Percentiles rank a stretch among this genome's conserved stretches.
Evolutionary conservation across 352 stramenopile species (phyloP).

Genomic region (Globisporangium recalcitrans): DNA sequence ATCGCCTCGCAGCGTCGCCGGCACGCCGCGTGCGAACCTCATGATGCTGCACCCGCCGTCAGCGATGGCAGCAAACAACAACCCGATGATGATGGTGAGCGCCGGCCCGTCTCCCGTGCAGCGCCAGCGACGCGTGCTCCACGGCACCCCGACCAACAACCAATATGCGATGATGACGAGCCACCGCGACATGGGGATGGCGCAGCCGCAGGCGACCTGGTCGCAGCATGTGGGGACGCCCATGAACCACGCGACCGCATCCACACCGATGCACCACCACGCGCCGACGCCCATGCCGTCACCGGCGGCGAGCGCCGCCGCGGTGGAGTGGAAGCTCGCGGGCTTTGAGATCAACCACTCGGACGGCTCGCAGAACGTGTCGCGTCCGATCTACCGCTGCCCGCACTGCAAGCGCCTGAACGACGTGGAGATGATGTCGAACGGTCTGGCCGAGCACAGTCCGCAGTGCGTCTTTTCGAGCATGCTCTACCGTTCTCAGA

Average conservation of each 20-base stretch:
- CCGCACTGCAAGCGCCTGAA: constrained; percentile 59
- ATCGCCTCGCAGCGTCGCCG: constrained; percentile 34
- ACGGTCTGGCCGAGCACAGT: constrained; percentile 49
- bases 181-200: constrained; percentile 16
- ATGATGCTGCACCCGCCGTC: constrained; percentile 23
- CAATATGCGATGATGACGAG: constrained; percentile 13
- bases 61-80: constrained; percentile 10
- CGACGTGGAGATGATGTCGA: constrained; percentile 66
- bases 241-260: constrained; percentile 7
- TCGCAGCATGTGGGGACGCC: constrained; percentile 8
- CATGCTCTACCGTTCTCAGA: constrained; percentile 48
- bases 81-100: constrained; percentile 12
- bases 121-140: constrained; percentile 18
- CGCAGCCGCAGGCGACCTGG: constrained; percentile 6
- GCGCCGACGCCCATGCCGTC: constrained; percentile 16
- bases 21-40: constrained; percentile 32
- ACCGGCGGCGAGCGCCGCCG: constrained; percentile 16
- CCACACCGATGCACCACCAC: constrained; percentile 9
- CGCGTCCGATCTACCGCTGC: constrained; percentile 74
- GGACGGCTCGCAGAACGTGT: constrained; percentile 61
- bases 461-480: constrained; percentile 47
- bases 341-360: constrained; percentile 70
- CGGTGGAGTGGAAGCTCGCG: constrained; percentile 67
- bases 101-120: constrained; percentile 14
- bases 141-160: constrained; percentile 17